phyloP scores from a whole-genome alignment of 2,329 filamentous ascomycete genomes.

The Penicillium glabrum region DNA sequence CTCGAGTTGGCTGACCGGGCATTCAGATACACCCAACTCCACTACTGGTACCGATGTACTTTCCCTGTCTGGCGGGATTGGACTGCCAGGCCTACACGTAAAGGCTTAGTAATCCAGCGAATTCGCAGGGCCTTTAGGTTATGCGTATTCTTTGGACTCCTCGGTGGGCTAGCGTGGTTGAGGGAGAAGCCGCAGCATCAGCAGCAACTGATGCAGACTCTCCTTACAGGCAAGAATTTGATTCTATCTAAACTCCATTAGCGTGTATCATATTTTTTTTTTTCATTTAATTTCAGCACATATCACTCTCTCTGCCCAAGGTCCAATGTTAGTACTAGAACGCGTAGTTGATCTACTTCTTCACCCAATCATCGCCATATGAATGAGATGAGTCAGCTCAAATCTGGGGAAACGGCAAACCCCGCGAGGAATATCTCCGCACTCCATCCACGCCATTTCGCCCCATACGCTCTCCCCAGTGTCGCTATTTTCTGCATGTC shows the following conservation, averaged over 20 bases:
- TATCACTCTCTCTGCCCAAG: background rate
- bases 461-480: conserved; percentile 6
- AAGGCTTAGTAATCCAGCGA: conserved; percentile 42
- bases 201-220: conserved; percentile 6
- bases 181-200: conserved; percentile 10
- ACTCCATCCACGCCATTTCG: conserved; percentile 22
- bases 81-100: conserved; percentile 52
- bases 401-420: conserved; percentile 35
- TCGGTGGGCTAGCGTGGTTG: conserved; percentile 19
- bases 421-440: conserved; percentile 41
- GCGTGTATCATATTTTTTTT: background rate
- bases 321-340: background rate
- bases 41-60: conserved; percentile 51
- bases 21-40: conserved; percentile 50
- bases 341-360: background rate
- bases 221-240: conserved; percentile 11
- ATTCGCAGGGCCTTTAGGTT: conserved; percentile 18
- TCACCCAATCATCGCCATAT: conserved; percentile 7
- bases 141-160: conserved; percentile 16
- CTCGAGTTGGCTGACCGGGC: conserved; percentile 9
- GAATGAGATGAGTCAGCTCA: conserved; percentile 21
- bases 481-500: background rate
- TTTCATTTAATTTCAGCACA: background rate
- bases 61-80: conserved; percentile 58
- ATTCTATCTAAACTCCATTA: conserved; percentile 5